Conservation (phyloP, 345 rosid genomes). For the Eucalyptus decipiens region DNA sequence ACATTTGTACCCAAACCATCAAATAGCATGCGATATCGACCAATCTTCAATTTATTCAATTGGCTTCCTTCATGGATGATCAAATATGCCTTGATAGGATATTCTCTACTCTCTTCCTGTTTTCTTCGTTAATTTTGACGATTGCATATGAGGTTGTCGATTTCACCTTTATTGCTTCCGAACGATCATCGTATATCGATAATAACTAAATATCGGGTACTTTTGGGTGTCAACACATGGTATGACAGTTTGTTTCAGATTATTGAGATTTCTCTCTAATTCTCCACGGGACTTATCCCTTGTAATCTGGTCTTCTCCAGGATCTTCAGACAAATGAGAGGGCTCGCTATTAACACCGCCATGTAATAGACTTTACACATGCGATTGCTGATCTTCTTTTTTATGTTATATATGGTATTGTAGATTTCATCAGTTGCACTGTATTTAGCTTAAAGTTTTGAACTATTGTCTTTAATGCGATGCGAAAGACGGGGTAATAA, state of each 20-base stretch:
- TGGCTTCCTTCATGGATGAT: too few species aligned
- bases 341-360: background rate
- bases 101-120: too few species aligned
- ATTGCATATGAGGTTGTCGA: too few species aligned
- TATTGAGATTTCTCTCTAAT: background rate
- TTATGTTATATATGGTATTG: background rate
- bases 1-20: too few species aligned
- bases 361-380: background rate
- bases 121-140: too few species aligned
- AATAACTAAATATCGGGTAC: too few species aligned
- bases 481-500: background rate
- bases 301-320: background rate
- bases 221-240: background rate
- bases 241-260: background rate
- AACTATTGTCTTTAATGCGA: background rate
- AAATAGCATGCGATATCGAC: too few species aligned
- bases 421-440: background rate
- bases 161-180: too few species aligned
- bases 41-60: too few species aligned
- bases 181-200: too few species aligned
- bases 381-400: background rate
- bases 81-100: too few species aligned
- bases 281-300: background rate
- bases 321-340: background rate
- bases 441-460: background rate